Evolutionary conservation across 257 asterid species (phyloP).

Genomic region (Paulownia fortunei): DNA sequence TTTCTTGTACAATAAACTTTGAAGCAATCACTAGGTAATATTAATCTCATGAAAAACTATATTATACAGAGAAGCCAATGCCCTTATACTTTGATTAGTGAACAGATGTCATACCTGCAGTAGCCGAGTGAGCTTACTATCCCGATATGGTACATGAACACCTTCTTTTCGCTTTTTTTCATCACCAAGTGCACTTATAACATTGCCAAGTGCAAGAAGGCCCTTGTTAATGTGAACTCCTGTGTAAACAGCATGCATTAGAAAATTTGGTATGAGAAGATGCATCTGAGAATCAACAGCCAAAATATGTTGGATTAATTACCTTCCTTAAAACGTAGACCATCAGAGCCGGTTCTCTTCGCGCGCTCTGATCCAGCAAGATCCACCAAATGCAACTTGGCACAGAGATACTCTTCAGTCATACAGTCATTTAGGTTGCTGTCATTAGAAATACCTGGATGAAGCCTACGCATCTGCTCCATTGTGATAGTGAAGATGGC

Average conservation of each 20-base stretch:
- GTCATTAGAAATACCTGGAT: constrained; percentile 51
- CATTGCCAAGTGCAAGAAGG: constrained; percentile 98
- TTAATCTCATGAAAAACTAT: not conserved
- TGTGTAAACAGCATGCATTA: constrained; percentile 38
- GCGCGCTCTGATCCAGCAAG: constrained; percentile 99
- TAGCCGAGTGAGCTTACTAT: constrained; percentile 98
- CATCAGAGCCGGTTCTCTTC: constrained; percentile 98
- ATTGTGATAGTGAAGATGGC: constrained; percentile 98
- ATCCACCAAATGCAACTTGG: constrained; percentile 98
- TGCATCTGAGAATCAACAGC: constrained; percentile 10
- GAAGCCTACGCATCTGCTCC: constrained; percentile 92
- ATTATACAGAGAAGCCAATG: not conserved
- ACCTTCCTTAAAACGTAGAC: constrained; percentile 99
- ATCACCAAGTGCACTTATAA: constrained; percentile 98
- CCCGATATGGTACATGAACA: constrained; percentile 94
- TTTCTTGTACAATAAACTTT: not conserved
- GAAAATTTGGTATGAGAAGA: constrained; percentile 23
- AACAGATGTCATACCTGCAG: constrained; percentile 71
- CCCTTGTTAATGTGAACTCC: constrained; percentile 99
- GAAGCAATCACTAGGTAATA: not conserved
- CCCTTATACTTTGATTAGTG: not conserved
- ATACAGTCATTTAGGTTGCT: constrained; percentile 64
- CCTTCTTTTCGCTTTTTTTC: constrained; percentile 98
- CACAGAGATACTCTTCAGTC: constrained; percentile 95
- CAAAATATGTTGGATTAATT: constrained; percentile 5